Evolutionary conservation across 2,329 filamentous ascomycete genomes (phyloP).

Genomic region (Lizonia empirigonia): DNA sequence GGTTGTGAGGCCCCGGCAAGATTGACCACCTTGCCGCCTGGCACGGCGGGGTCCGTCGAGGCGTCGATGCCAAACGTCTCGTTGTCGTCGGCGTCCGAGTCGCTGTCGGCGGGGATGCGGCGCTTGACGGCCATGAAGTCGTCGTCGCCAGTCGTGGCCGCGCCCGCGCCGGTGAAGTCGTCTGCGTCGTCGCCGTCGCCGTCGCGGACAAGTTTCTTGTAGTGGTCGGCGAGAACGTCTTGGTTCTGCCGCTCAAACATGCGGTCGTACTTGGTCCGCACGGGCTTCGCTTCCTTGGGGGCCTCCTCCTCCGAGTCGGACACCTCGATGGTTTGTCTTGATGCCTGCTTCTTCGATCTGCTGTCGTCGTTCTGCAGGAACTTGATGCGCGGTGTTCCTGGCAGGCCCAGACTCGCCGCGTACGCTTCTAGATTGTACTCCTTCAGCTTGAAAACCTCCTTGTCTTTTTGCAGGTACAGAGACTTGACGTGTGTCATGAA

Average conservation of each 20-base stretch:
- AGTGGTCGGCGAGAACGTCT: slow-evolving; percentile 92
- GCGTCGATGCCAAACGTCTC: slow-evolving; percentile 50
- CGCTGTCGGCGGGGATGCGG: slow-evolving; percentile 74
- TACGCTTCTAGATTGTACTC: slow-evolving; percentile 84
- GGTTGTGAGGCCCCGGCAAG: slow-evolving; percentile 70
- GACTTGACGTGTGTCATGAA: slow-evolving; percentile 90
- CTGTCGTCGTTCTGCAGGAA: slow-evolving; percentile 89
- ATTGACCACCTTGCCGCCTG: slow-evolving; percentile 64
- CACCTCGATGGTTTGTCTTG: slow-evolving; percentile 65
- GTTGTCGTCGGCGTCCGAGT: slow-evolving; percentile 53
- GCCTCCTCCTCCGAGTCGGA: slow-evolving; percentile 61
- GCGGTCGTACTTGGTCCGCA: slow-evolving; percentile 92
- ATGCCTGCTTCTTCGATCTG: slow-evolving; percentile 85
- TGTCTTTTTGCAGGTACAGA: slow-evolving; percentile 86
- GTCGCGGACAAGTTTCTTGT: slow-evolving; percentile 78
- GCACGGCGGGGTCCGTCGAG: slow-evolving; percentile 43
- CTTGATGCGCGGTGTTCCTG: slow-evolving; percentile 90
- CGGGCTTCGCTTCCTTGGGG: slow-evolving; percentile 63
- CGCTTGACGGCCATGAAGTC: slow-evolving; percentile 91
- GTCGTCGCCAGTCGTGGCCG: slow-evolving; percentile 65
- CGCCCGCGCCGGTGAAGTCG: slow-evolving; percentile 39
- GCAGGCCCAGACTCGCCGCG: slow-evolving; percentile 82
- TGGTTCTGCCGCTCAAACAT: slow-evolving; percentile 99
- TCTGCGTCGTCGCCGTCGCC: slow-evolving; percentile 51
- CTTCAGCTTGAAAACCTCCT: slow-evolving; percentile 85